phyloP scores from a whole-genome alignment of 768 basidiomycete species.

The Kwoniella sp. region DNA sequence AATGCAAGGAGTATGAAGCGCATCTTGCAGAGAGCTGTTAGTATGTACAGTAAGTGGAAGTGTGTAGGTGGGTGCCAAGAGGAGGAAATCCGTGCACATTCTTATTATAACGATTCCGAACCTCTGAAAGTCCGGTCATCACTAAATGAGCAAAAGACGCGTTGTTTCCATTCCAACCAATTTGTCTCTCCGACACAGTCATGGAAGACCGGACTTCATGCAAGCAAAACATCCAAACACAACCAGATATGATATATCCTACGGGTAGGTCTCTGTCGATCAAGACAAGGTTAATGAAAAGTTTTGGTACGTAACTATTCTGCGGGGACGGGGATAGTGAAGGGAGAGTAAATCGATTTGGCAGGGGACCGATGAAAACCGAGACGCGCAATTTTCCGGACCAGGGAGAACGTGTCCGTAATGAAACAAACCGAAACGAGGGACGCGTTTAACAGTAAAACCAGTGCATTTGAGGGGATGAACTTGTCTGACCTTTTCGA shows the following conservation, averaged over 20 bases:
- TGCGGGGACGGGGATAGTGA: neutral
- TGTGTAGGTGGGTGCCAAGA: too few species aligned
- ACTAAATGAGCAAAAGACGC: too few species aligned
- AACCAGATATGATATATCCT: neutral
- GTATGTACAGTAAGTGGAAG: too few species aligned
- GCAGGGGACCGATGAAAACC: too few species aligned
- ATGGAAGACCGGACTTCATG: neutral
- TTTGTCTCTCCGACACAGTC: neutral
- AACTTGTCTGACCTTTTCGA: too few species aligned
- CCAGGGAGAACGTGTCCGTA: neutral
- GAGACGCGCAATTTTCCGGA: neutral
- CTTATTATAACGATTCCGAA: too few species aligned
- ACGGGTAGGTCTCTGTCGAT: neutral
- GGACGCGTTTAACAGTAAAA: neutral
- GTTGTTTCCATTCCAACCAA: neutral
- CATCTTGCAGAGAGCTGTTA: neutral
- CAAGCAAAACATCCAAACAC: slow-evolving; percentile 1
- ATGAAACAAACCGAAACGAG: neutral
- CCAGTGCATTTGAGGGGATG: too few species aligned
- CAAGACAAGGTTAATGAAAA: slow-evolving; percentile 1
- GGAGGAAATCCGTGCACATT: too few species aligned
- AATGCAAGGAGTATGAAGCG: slow-evolving; percentile 13
- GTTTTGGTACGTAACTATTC: neutral
- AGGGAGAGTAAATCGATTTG: too few species aligned
- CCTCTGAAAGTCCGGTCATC: too few species aligned